Percentiles rank a stretch among this genome's conserved stretches.
Evolutionary conservation across 2,329 filamentous ascomycete species (phyloP).

Genomic region (Ascochyta lentis): DNA sequence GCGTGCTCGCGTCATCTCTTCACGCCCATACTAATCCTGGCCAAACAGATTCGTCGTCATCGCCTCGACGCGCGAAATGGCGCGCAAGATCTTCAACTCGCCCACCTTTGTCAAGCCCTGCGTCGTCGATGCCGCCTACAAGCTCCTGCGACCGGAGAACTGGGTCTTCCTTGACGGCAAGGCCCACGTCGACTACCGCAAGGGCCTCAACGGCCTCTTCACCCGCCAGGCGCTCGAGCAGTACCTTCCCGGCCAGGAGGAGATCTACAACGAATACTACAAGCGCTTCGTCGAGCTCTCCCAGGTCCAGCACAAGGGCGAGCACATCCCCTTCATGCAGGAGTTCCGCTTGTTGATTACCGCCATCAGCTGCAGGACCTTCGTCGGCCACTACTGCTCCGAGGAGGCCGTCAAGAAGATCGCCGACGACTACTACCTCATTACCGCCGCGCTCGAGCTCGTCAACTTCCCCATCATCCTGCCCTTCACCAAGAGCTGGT

Average conservation of each 20-base stretch:
- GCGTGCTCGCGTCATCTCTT: neutral
- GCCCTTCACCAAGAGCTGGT: constrained; percentile 95
- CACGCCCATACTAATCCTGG: constrained; percentile 23
- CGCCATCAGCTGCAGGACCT: constrained; percentile 93
- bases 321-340: constrained; percentile 86
- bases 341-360: constrained; percentile 94
- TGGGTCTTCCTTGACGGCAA: constrained; percentile 98
- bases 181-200: constrained; percentile 94
- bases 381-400: constrained; percentile 93
- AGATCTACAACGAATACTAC: constrained; percentile 89
- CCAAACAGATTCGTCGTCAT: constrained; percentile 89
- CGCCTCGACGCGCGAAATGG: constrained; percentile 91
- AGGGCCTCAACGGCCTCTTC: constrained; percentile 93
- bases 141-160: constrained; percentile 88
- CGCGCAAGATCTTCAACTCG: constrained; percentile 96
- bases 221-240: constrained; percentile 85
- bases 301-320: constrained; percentile 68
- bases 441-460: constrained; percentile 92
- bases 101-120: constrained; percentile 92
- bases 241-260: constrained; percentile 92
- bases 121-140: constrained; percentile 91
- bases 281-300: constrained; percentile 78
- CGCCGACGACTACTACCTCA: constrained; percentile 94
- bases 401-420: constrained; percentile 92
- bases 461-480: constrained; percentile 91